Conservation (phyloP, 2,329 filamentous ascomycete genomes). For the Venturia pyrina region DNA sequence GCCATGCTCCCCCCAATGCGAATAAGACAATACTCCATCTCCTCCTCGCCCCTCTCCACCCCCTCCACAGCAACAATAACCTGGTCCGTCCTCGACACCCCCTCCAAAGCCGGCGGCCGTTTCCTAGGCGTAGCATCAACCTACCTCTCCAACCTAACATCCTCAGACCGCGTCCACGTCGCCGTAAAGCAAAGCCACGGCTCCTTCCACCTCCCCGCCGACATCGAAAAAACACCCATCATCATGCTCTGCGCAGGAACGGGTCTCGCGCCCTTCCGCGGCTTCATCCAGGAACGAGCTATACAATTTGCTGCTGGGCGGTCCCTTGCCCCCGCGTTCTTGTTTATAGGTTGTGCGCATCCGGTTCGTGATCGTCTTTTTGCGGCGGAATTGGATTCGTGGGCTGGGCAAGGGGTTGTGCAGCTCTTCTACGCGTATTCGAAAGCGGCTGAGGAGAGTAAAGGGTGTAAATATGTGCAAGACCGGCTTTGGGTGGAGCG, state of each 20-base stretch:
- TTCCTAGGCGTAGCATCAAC: conserved; percentile 34
- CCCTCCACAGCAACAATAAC: conserved; percentile 52
- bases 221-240: conserved; percentile 35
- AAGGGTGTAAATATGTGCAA: conserved; percentile 45
- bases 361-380: conserved; percentile 51
- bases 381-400: conserved; percentile 42
- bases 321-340: conserved; percentile 47
- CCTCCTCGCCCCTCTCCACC: conserved; percentile 57
- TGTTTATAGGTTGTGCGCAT: conserved; percentile 55
- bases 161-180: conserved; percentile 34
- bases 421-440: conserved; percentile 53
- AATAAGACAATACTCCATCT: conserved; percentile 70
- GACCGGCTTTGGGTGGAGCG: conserved; percentile 41
- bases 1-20: conserved; percentile 68
- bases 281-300: conserved; percentile 24
- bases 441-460: conserved; percentile 28
- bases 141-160: conserved; percentile 30
- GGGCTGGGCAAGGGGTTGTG: conserved; percentile 52
- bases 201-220: conserved; percentile 35
- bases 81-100: conserved; percentile 51
- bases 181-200: conserved; percentile 30
- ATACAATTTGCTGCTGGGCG: conserved; percentile 31
- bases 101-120: conserved; percentile 29
- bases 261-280: conserved; percentile 26
- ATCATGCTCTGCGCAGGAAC: conserved; percentile 32